phyloP scores from a whole-genome alignment of 805 yeast genomes.

The Kluyveromyces nonfermentans region DNA sequence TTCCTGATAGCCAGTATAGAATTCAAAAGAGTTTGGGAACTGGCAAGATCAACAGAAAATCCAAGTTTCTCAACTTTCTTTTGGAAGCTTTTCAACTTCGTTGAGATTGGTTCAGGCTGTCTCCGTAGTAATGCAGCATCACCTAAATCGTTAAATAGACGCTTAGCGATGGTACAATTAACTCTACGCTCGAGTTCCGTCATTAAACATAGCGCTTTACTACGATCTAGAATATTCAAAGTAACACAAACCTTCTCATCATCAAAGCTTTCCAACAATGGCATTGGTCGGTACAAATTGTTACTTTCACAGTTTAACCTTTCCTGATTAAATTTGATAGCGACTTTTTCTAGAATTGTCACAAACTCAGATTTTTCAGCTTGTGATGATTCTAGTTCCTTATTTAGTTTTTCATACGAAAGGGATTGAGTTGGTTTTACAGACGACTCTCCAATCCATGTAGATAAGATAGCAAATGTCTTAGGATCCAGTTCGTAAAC shows the following conservation, averaged over 20 bases:
- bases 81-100: conserved; percentile 70
- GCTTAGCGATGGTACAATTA: conserved; percentile 79
- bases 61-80: conserved; percentile 61
- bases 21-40: conserved; percentile 59
- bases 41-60: conserved; percentile 60
- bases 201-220: conserved; percentile 46
- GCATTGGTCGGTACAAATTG: conserved; percentile 33
- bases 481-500: conserved; percentile 70
- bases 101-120: conserved; percentile 74
- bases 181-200: conserved; percentile 74
- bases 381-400: conserved; percentile 7
- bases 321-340: conserved; percentile 18
- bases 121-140: conserved; percentile 78
- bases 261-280: conserved; percentile 71
- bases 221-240: conserved; percentile 61
- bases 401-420: conserved; percentile 15
- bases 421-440: conserved; percentile 45
- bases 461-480: conserved; percentile 61
- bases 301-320: conserved; percentile 16
- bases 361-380: conserved; percentile 8
- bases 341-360: conserved; percentile 14
- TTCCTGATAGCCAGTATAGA: conserved; percentile 61
- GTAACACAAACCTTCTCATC: conserved; percentile 71
- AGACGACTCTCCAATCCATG: conserved; percentile 66
- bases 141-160: conserved; percentile 65